Evolutionary conservation across 2,329 filamentous ascomycete species (phyloP).

Genomic region (Fulvia fulva): DNA sequence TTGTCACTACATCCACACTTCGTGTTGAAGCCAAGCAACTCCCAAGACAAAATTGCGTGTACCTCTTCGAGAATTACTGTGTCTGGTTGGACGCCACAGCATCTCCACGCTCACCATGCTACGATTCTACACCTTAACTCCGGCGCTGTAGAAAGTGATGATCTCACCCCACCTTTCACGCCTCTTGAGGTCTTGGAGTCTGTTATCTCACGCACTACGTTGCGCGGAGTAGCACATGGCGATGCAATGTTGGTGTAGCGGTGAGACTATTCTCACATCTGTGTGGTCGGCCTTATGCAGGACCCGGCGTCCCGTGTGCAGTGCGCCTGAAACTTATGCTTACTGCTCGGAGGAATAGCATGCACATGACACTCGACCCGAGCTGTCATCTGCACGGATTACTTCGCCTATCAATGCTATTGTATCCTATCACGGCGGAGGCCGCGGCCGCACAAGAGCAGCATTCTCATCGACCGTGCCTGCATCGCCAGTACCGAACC

Average conservation of each 20-base stretch:
- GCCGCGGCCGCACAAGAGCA: constrained; percentile 28
- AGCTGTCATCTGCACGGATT: background rate
- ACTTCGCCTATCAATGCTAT: background rate
- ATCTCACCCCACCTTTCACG: background rate
- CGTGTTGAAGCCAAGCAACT: constrained; percentile 7
- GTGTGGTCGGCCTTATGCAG: too few relatives aligned
- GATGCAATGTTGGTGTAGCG: background rate
- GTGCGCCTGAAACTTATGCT: background rate
- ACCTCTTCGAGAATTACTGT: background rate
- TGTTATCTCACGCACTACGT: background rate
- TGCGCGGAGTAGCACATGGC: background rate
- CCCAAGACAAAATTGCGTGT: background rate
- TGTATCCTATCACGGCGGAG: constrained; percentile 7
- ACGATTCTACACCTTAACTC: background rate
- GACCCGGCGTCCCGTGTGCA: too few relatives aligned
- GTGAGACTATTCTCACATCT: background rate
- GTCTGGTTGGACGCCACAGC: background rate
- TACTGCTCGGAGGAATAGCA: background rate
- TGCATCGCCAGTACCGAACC: constrained; percentile 27
- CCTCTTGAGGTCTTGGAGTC: background rate
- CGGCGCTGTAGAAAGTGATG: background rate
- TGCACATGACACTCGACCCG: background rate
- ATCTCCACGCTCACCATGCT: background rate
- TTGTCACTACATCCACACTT: background rate
- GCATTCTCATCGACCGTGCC: constrained; percentile 28